A percentile compares a stretch with the other conserved stretches of the same genome.
These are phyloP conservation scores for Talaromyces sp. DNA, from an alignment of 2,329 filamentous ascomycete species.

Conservation along the genomic window DNA sequence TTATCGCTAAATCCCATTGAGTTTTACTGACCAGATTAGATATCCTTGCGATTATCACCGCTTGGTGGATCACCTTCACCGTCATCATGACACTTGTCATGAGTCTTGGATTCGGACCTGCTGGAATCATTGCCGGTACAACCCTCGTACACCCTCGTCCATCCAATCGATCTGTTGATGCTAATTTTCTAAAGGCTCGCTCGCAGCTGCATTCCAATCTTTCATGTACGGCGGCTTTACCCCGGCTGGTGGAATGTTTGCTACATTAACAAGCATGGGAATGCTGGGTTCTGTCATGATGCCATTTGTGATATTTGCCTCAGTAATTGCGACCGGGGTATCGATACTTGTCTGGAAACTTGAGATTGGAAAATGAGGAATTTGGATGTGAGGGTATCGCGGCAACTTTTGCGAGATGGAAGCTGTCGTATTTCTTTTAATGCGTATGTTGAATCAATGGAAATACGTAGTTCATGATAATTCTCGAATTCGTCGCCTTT, in stretches of 20 bases:
- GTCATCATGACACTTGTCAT: background rate
- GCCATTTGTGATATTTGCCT: background rate
- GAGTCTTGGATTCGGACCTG: background rate
- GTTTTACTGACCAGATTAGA: background rate
- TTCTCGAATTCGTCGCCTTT: background rate
- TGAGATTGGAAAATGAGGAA: background rate
- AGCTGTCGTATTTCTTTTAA: background rate
- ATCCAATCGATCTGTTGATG: too few relatives aligned
- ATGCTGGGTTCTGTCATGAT: background rate
- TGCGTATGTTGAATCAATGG: background rate
- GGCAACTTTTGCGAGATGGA: background rate
- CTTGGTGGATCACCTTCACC: slow-evolving; percentile 6
- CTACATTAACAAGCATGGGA: background rate
- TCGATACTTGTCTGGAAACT: background rate
- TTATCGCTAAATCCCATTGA: background rate
- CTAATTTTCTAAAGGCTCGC: background rate
- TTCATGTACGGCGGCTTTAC: background rate
- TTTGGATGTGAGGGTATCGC: background rate
- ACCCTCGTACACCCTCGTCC: too few relatives aligned
- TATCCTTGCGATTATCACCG: slow-evolving; percentile 2
- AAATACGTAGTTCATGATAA: background rate
- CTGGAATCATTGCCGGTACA: background rate
- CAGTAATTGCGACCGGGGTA: background rate
- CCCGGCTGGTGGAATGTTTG: background rate
- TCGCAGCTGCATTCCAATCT: background rate